Percentiles rank a stretch among this genome's conserved stretches.
These are phyloP conservation scores for Hypoxylon sp. DNA, from an alignment of 2,329 filamentous ascomycete genomes.

Conservation along the genomic window DNA sequence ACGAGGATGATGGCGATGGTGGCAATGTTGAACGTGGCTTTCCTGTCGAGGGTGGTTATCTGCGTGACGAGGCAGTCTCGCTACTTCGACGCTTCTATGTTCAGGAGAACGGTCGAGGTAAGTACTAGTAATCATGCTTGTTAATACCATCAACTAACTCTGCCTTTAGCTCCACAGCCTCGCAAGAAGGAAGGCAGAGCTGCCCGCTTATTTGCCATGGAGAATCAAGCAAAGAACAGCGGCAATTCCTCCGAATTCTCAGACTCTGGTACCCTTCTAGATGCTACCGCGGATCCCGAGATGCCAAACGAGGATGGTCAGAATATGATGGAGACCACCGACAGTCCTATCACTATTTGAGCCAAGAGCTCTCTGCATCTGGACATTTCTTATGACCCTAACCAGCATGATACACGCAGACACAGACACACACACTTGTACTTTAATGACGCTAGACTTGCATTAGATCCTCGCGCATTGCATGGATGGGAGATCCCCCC, in stretches of 20 bases:
- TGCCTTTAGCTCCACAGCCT: conserved; percentile 53
- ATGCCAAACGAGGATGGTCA: conserved; percentile 30
- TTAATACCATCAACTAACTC: conserved; percentile 35
- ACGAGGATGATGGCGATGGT: conserved; percentile 66
- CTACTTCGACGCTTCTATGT: conserved; percentile 95
- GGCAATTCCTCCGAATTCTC: conserved; percentile 49
- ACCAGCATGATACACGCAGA: conserved; percentile 22
- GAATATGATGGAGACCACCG: conserved; percentile 26
- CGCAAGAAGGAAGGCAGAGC: conserved; percentile 57
- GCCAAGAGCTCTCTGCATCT: background rate
- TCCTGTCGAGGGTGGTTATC: conserved; percentile 87
- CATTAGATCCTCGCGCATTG: conserved; percentile 37
- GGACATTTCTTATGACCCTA: conserved; percentile 22
- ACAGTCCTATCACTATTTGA: conserved; percentile 22
- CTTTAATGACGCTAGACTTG: conserved; percentile 34
- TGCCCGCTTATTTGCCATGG: conserved; percentile 55
- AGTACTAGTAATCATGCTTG: conserved; percentile 45
- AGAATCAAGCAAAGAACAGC: conserved; percentile 47
- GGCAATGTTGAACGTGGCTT: conserved; percentile 83
- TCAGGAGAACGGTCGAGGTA: conserved; percentile 95
- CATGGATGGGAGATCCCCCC: conserved; percentile 34
- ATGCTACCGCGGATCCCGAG: conserved; percentile 46
- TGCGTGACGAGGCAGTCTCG: conserved; percentile 93
- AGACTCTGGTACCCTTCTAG: conserved; percentile 46
- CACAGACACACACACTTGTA: conserved; percentile 29